Conservation (phyloP, 495 filamentous ascomycete genomes). For the Mycothermus thermophilus region DNA sequence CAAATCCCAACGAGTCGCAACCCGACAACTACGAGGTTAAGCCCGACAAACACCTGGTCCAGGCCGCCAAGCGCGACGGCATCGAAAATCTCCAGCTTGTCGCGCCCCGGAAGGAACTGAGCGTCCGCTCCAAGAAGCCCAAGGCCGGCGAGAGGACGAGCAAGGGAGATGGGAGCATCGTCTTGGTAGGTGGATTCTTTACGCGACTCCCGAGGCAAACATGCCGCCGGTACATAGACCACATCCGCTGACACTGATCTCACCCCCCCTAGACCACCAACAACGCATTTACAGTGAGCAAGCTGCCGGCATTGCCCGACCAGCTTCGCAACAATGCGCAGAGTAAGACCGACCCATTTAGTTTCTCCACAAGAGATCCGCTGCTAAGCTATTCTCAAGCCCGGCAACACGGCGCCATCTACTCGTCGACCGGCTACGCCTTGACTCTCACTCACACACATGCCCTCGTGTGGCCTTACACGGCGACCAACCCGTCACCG, state of each 20-base stretch:
- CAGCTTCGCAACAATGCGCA: constrained; percentile 47
- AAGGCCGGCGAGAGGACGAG: constrained; percentile 41
- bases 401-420: constrained; percentile 49
- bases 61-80: constrained; percentile 30
- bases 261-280: constrained; percentile 87
- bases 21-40: constrained; percentile 37
- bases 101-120: constrained; percentile 36
- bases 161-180: constrained; percentile 47
- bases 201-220: no score
- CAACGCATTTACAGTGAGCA: constrained; percentile 72
- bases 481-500: constrained; percentile 43
- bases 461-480: constrained; percentile 84
- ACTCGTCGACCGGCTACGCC: constrained; percentile 54
- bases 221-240: no score
- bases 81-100: constrained; percentile 22
- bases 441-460: constrained; percentile 64
- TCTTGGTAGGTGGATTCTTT: constrained; percentile 50
- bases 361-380: constrained; percentile 7
- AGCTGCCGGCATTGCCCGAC: constrained; percentile 68
- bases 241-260: no score
- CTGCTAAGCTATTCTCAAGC: constrained; percentile 22
- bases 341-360: constrained; percentile 36
- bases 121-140: constrained; percentile 44
- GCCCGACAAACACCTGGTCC: constrained; percentile 27
- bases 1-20: constrained; percentile 26